Evolutionary conservation across 129 eudicot species (phyloP).

Genomic region (Flaveria sonorensis): DNA sequence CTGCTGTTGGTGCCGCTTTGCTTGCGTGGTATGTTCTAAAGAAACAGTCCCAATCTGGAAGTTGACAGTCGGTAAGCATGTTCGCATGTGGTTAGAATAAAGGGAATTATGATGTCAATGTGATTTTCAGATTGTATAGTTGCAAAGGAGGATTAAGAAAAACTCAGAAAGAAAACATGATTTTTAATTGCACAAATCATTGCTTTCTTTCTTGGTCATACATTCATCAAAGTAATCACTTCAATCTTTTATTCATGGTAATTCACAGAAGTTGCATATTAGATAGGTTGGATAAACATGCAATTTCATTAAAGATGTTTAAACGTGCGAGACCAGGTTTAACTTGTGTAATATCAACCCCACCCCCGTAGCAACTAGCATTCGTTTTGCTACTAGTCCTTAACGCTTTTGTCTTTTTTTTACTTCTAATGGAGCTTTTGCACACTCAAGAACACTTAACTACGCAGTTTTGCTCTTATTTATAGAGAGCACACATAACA

Average conservation of each 20-base stretch:
- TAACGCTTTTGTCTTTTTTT: too few relatives aligned
- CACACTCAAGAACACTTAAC: too few relatives aligned
- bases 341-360: background rate
- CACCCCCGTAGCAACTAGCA: too few relatives aligned
- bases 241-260: background rate
- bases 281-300: background rate
- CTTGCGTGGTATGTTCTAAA: slow-evolving; percentile 80
- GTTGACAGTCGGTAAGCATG: slow-evolving; percentile 17
- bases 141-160: slow-evolving; percentile 15
- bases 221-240: background rate
- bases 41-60: slow-evolving; percentile 40
- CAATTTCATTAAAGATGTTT: background rate
- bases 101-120: background rate
- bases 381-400: too few relatives aligned
- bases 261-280: background rate
- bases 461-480: too few relatives aligned
- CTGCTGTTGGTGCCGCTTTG: slow-evolving; percentile 96
- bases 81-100: slow-evolving; percentile 13
- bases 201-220: background rate
- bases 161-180: slow-evolving; percentile 21
- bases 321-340: background rate
- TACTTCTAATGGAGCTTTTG: too few relatives aligned
- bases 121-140: slow-evolving; percentile 36
- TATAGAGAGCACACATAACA: too few relatives aligned
- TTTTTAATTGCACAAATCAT: slow-evolving; percentile 24